phyloP scores from a whole-genome alignment of 768 basidiomycete species.

The Steccherinum ochraceum region DNA sequence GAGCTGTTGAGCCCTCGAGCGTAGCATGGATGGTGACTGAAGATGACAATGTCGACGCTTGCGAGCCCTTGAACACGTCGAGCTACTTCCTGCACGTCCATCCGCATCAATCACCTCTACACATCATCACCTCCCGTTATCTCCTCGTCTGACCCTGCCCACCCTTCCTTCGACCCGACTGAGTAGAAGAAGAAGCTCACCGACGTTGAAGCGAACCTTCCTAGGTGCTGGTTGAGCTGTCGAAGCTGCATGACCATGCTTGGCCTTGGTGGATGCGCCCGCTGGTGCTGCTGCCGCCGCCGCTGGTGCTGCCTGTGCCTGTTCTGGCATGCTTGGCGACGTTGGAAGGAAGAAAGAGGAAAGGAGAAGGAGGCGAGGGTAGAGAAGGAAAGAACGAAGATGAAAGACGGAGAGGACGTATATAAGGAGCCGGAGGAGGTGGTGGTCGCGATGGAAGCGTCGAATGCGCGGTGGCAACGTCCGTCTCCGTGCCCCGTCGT shows the following conservation, averaged over 20 bases:
- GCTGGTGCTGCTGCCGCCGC: conserved; percentile 10
- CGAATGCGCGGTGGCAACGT: too few relatives aligned
- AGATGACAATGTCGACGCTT: too few relatives aligned
- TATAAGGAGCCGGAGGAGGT: too few relatives aligned
- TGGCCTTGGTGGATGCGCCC: conserved; percentile 26
- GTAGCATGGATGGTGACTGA: too few relatives aligned
- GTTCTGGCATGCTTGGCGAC: conserved; percentile 16
- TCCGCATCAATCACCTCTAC: too few relatives aligned
- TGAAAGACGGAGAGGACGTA: too few relatives aligned
- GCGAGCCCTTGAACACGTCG: too few relatives aligned
- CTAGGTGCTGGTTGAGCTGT: conserved; percentile 54
- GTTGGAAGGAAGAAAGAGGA: conserved; percentile 4
- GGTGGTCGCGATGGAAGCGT: too few relatives aligned
- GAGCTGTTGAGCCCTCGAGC: too few relatives aligned
- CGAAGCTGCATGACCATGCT: conserved; percentile 39
- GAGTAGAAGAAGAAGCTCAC: conserved; percentile 27
- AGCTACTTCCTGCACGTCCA: too few relatives aligned
- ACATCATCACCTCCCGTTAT: not conserved
- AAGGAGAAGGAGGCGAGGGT: conserved; percentile 5
- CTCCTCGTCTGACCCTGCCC: not conserved
- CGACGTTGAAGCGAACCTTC: conserved; percentile 87
- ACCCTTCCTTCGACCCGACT: not conserved
- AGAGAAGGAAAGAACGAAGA: too few relatives aligned
- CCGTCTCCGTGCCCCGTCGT: too few relatives aligned
- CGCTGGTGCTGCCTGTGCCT: conserved; percentile 13